Evolutionary conservation across 2,329 filamentous ascomycete species (phyloP).

Genomic region (Pseudocercospora cruenta): DNA sequence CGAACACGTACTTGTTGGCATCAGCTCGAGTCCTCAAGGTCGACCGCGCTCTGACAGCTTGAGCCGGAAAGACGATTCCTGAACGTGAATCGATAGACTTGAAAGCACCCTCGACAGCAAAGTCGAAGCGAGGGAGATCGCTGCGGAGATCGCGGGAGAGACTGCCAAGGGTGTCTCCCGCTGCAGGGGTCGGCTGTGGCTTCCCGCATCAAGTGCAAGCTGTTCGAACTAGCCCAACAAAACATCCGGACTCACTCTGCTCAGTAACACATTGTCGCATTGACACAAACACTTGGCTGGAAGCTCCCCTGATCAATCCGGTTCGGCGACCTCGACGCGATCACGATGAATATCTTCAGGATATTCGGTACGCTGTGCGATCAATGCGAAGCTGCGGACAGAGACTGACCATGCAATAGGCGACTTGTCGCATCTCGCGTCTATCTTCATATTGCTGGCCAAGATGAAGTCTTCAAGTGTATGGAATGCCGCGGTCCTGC

Average conservation of each 20-base stretch:
- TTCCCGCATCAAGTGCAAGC: neutral
- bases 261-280: neutral
- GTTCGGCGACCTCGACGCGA: neutral
- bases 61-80: too few species aligned
- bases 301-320: neutral
- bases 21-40: too few species aligned
- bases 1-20: too few species aligned
- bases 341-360: constrained; percentile 70
- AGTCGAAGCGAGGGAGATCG: neutral
- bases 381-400: constrained; percentile 7
- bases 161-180: neutral
- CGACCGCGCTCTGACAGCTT: too few species aligned
- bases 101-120: neutral
- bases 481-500: constrained; percentile 41
- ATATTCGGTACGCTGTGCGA: constrained; percentile 58
- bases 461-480: constrained; percentile 93
- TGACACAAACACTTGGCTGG: neutral
- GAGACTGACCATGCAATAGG: constrained; percentile 54
- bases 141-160: neutral
- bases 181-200: neutral
- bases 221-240: neutral
- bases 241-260: neutral
- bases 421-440: constrained; percentile 93
- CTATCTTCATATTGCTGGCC: constrained; percentile 90
- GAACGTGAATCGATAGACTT: too few species aligned